These are phyloP conservation scores for Phialemoniopsis sp. DNA, from an alignment of 2,329 filamentous ascomycete species.

Conservation along the genomic window DNA sequence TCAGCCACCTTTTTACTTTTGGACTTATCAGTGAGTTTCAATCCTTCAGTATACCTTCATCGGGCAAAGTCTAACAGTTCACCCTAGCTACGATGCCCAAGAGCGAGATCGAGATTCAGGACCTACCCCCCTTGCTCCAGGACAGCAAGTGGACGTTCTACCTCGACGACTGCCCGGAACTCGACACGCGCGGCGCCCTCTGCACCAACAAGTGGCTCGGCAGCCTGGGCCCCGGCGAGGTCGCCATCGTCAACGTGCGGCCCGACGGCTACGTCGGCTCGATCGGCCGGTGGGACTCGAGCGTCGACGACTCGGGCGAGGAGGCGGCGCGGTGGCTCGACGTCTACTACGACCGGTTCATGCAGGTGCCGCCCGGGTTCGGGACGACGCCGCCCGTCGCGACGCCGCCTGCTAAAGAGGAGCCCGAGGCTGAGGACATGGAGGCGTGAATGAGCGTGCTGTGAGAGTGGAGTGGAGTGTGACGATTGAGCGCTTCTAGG, in stretches of 20 bases:
- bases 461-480: too few species aligned
- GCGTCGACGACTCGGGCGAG: conserved; percentile 43
- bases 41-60: neutral
- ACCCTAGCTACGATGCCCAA: conserved; percentile 53
- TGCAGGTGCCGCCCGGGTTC: conserved; percentile 36
- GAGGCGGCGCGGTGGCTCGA: conserved; percentile 52
- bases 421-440: too few species aligned
- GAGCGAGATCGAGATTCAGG: conserved; percentile 58
- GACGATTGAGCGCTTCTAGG: too few species aligned
- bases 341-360: conserved; percentile 48
- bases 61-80: too few species aligned
- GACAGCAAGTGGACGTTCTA: conserved; percentile 70
- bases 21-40: conserved; percentile 56
- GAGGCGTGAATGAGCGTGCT: too few species aligned
- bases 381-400: conserved; percentile 10
- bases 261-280: conserved; percentile 72
- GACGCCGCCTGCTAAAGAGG: too few species aligned
- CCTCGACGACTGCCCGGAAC: conserved; percentile 59
- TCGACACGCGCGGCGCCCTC: conserved; percentile 43
- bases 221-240: conserved; percentile 48
- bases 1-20: conserved; percentile 68
- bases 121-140: conserved; percentile 58
- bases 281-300: conserved; percentile 50
- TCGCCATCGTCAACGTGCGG: conserved; percentile 63
- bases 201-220: conserved; percentile 70